A percentile compares a stretch with the other conserved stretches of the same genome.
These are phyloP conservation scores for Coemansia sp. DNA, from an alignment of 192 early-diverging fungal genomes.

Conservation along the genomic window DNA sequence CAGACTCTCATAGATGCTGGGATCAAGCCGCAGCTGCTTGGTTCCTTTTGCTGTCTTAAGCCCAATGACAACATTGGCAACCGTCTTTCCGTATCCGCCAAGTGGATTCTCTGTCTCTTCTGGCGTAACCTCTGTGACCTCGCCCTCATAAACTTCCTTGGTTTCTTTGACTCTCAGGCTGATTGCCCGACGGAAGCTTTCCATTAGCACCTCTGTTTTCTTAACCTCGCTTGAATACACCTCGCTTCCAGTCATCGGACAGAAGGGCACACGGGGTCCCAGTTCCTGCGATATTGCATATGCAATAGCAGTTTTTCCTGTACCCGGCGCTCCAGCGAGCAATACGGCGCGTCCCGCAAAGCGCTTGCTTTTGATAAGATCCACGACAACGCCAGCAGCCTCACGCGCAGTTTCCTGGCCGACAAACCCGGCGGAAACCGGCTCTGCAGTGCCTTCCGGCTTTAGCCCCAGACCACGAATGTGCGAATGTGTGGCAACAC, in stretches of 20 bases:
- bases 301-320: slow-evolving; percentile 98
- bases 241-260: slow-evolving; percentile 98
- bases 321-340: slow-evolving; percentile 94
- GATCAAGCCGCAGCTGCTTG: slow-evolving; percentile 96
- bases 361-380: slow-evolving; percentile 92
- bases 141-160: slow-evolving; percentile 99
- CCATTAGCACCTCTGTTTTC: slow-evolving; percentile 99
- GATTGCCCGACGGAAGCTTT: slow-evolving; percentile 97
- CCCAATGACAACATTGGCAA: slow-evolving; percentile 94
- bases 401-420: slow-evolving; percentile 97
- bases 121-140: slow-evolving; percentile 95
- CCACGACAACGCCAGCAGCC: slow-evolving; percentile 92
- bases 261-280: slow-evolving; percentile 98
- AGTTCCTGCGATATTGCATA: slow-evolving; percentile 96
- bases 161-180: slow-evolving; percentile 96
- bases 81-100: slow-evolving; percentile 96
- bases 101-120: slow-evolving; percentile 98
- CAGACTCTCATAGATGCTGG: slow-evolving; percentile 95
- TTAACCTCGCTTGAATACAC: slow-evolving; percentile 98
- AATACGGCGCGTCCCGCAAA: slow-evolving; percentile 97
- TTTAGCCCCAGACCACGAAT: slow-evolving; percentile 93
- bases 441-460: slow-evolving; percentile 86
- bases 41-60: slow-evolving; percentile 98
- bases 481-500: slow-evolving; percentile 95
- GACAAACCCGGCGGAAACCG: slow-evolving; percentile 90